A percentile compares a stretch with the other conserved stretches of the same genome.
Evolutionary conservation across 139 green algal species (phyloP).

Genomic region (Chlorella sorokiniana): DNA sequence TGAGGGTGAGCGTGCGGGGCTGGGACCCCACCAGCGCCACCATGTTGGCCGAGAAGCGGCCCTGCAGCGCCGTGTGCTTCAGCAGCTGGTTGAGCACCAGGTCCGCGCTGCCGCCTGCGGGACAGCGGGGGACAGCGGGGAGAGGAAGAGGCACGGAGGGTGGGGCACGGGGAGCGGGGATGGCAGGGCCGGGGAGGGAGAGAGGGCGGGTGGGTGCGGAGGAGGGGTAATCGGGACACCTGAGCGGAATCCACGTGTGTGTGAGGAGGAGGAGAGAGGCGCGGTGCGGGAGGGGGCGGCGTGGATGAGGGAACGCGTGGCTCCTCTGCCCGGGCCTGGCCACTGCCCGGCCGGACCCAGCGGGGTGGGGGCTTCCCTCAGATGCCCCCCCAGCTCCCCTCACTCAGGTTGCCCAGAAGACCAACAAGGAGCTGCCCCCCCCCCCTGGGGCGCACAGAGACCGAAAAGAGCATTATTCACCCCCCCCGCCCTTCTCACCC

Average conservation of each 20-base stretch:
- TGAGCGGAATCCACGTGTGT: too few relatives aligned
- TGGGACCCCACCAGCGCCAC: conserved; percentile 70
- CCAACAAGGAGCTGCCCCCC: background rate
- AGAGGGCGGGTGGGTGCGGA: too few relatives aligned
- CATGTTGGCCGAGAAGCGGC: conserved; percentile 81
- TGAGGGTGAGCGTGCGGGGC: conserved; percentile 70
- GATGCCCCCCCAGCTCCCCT: too few relatives aligned
- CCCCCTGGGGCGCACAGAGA: background rate
- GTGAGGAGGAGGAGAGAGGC: too few relatives aligned
- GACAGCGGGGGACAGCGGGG: background rate
- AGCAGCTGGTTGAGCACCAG: conserved; percentile 84
- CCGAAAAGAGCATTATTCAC: background rate
- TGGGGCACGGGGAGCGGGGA: background rate
- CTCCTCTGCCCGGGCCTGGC: too few relatives aligned
- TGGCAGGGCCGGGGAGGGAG: too few relatives aligned
- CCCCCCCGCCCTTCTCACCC: conserved; percentile 12
- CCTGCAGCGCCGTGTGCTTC: conserved; percentile 84
- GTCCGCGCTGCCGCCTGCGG: conserved; percentile 37
- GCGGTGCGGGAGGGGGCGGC: too few relatives aligned
- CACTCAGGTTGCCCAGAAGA: background rate
- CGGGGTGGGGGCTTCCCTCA: too few relatives aligned
- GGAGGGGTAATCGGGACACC: too few relatives aligned
- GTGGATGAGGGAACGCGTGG: too few relatives aligned
- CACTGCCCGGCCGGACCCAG: too few relatives aligned
- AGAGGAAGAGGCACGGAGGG: background rate